Conservation (phyloP, 1,284 basidiomycete species). For the Trametes sp. region DNA sequence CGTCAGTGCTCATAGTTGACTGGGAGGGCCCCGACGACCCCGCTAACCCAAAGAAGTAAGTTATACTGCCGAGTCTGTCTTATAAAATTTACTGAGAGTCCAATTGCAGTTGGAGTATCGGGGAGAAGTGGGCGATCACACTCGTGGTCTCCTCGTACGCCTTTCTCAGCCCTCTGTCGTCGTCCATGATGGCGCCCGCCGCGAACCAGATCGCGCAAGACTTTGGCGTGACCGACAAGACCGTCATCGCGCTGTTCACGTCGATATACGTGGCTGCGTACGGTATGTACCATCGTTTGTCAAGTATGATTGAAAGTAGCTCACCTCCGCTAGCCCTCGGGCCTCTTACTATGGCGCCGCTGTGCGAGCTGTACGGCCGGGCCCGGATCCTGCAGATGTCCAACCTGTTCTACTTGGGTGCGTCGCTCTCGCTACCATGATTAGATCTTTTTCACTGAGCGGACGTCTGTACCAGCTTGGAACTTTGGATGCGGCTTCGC, state of each 20-base stretch:
- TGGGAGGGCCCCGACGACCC: slow-evolving; percentile 72
- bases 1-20: slow-evolving; percentile 48
- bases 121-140: slow-evolving; percentile 69
- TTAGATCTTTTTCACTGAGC: neutral
- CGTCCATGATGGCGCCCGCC: slow-evolving; percentile 79
- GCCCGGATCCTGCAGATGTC: slow-evolving; percentile 55
- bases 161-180: slow-evolving; percentile 71
- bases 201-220: slow-evolving; percentile 57
- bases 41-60: slow-evolving; percentile 72
- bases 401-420: slow-evolving; percentile 67
- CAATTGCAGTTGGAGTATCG: slow-evolving; percentile 62
- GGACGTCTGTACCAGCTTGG: slow-evolving; percentile 52
- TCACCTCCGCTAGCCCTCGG: slow-evolving; percentile 48
- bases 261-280: slow-evolving; percentile 76
- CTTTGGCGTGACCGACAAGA: slow-evolving; percentile 62
- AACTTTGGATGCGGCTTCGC: slow-evolving; percentile 75
- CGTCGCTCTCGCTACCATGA: slow-evolving; percentile 32
- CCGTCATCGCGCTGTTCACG: slow-evolving; percentile 64
- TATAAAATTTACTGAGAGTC: too few relatives aligned
- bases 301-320: too few relatives aligned
- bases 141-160: slow-evolving; percentile 68
- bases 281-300: slow-evolving; percentile 48
- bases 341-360: slow-evolving; percentile 61
- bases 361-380: slow-evolving; percentile 60
- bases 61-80: neutral